These are phyloP conservation scores for Zychaea mexicana DNA, from an alignment of 371 early-diverging fungal species.

Conservation along the genomic window DNA sequence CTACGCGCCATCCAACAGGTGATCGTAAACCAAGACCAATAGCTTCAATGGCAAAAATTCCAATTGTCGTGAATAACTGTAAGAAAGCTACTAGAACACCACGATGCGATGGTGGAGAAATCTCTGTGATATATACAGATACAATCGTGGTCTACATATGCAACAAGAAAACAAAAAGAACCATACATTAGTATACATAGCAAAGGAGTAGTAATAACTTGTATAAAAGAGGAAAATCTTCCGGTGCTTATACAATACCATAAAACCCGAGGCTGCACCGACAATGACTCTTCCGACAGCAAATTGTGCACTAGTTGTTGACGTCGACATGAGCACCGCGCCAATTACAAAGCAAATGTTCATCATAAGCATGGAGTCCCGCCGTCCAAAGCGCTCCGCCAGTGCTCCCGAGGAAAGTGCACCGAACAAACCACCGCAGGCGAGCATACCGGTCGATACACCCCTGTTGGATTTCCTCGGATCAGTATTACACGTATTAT, in stretches of 20 bases:
- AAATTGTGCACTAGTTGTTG: conserved; percentile 65
- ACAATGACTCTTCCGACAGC: conserved; percentile 79
- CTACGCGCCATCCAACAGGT: conserved; percentile 71
- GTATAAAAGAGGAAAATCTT: too few relatives aligned
- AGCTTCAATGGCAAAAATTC: conserved; percentile 69
- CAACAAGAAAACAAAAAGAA: too few relatives aligned
- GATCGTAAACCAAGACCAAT: conserved; percentile 60
- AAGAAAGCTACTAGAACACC: conserved; percentile 74
- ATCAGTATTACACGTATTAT: too few relatives aligned
- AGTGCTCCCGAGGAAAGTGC: conserved; percentile 64
- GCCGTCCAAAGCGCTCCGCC: conserved; percentile 66
- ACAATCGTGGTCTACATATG: conserved; percentile 65
- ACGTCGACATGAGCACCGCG: conserved; percentile 59
- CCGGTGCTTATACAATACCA: conserved; percentile 22
- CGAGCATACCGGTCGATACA: conserved; percentile 66
- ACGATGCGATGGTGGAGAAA: conserved; percentile 72
- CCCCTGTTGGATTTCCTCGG: too few relatives aligned
- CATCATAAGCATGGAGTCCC: conserved; percentile 66
- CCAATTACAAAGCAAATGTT: conserved; percentile 69
- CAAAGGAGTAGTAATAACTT: too few relatives aligned
- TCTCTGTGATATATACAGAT: conserved; percentile 83
- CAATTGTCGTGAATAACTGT: conserved; percentile 79
- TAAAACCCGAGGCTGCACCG: conserved; percentile 85
- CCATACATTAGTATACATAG: background rate
- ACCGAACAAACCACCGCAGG: conserved; percentile 77